Percentiles rank a stretch among this genome's conserved stretches.
phyloP scores from a whole-genome alignment of 108 stramenopile genomes.

The Seminavis robusta region DNA sequence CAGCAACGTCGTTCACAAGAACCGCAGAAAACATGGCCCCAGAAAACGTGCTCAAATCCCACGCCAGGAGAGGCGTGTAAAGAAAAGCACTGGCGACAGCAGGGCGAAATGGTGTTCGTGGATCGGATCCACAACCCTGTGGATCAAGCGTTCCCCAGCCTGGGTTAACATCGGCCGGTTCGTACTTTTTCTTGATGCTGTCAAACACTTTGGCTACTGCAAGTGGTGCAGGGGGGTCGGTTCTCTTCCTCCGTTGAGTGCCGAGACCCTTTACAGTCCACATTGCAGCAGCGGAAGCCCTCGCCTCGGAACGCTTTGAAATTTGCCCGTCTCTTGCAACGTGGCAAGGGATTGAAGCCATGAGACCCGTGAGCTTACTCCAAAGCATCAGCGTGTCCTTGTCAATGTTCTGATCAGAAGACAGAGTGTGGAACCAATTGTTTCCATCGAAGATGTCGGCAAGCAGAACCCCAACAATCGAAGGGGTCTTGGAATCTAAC shows the following conservation, averaged over 20 bases:
- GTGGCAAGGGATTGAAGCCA: conserved; percentile 73
- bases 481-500: conserved; percentile 12
- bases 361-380: conserved; percentile 65
- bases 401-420: too few species aligned
- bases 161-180: conserved; percentile 17
- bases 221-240: conserved; percentile 55
- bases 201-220: conserved; percentile 34
- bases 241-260: conserved; percentile 9
- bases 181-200: conserved; percentile 12
- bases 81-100: conserved; percentile 74
- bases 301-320: conserved; percentile 70
- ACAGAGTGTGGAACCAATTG: conserved; percentile 40
- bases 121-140: conserved; percentile 25
- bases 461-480: conserved; percentile 52
- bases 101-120: conserved; percentile 75
- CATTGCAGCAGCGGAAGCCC: conserved; percentile 78
- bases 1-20: conserved; percentile 33
- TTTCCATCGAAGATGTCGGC: conserved; percentile 70
- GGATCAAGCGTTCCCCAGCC: conserved; percentile 77
- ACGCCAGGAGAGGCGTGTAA: conserved; percentile 80
- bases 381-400: too few species aligned
- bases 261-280: conserved; percentile 72
- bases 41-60: conserved; percentile 81
- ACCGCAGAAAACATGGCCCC: conserved; percentile 79
- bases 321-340: conserved; percentile 77